phyloP scores from a whole-genome alignment of 2,329 filamentous ascomycete species.

The Colletotrichum sp. region DNA sequence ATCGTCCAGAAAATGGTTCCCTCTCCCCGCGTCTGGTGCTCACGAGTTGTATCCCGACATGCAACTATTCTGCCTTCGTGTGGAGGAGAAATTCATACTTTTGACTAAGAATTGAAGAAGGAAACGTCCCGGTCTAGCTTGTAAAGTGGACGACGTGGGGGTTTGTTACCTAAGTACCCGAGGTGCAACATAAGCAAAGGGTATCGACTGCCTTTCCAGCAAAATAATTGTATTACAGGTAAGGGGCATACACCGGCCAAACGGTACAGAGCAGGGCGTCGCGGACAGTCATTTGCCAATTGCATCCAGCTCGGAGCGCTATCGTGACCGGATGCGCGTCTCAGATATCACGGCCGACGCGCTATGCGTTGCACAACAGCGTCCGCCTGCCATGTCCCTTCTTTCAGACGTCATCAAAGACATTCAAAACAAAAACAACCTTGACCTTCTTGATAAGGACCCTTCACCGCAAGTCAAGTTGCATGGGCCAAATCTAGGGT shows the following conservation, averaged over 20 bases:
- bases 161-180: not conserved
- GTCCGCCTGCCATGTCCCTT: not conserved
- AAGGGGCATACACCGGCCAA: not conserved
- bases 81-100: not conserved
- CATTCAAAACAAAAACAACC: not conserved
- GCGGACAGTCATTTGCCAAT: not conserved
- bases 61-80: not conserved
- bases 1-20: not conserved
- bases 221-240: not conserved
- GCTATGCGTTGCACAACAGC: not conserved
- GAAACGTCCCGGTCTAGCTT: not conserved
- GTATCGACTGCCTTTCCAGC: not conserved
- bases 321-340: not conserved
- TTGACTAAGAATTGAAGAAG: not conserved
- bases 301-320: not conserved
- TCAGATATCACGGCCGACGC: not conserved
- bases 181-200: not conserved
- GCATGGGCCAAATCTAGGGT: not conserved
- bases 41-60: not conserved
- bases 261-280: not conserved
- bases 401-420: not conserved
- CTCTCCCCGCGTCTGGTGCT: not conserved
- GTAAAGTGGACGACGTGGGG: slow-evolving; percentile 1
- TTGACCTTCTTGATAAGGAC: not conserved
- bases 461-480: not conserved